Evolutionary conservation across 345 rosid species (phyloP), one percentile per base, ranked within the genome.

Genomic region (Brassica incana): DNA sequence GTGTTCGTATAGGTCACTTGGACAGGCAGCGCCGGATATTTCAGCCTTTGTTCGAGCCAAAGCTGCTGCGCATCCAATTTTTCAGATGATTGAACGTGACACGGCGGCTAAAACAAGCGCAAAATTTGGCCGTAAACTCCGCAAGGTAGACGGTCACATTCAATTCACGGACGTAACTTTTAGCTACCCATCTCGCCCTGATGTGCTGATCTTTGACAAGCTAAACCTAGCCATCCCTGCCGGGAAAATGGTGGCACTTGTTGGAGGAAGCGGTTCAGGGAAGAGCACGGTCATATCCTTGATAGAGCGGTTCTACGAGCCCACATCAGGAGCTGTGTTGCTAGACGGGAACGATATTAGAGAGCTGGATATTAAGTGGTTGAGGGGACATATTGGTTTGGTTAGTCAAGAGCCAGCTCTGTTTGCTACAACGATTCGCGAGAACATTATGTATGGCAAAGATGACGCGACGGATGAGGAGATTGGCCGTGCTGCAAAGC

Each of bases 401-500:
- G 99, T 95, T 78, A 93, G 90, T 78, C 97, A 95, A 80, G 99
- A 95, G 78, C 98, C 98, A 20, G 96, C 98, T 15, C 87, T 95
- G 58, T 95, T 95, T 9, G 97, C 99, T 0, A 87, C 97, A 10
- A 87, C 84, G 1, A 95, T 93, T 50, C 85, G 90, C 43, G 96
- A 95, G 80, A 95, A 95, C 73, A 93, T 95, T 79, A 87, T 93
- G 3, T 95, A 95, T 59, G 98, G 99, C 16, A 95, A 93, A 82
- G 90, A 87, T 8, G 88, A 85, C 75, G 99, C 99, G 29, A 89
- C 91, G 0, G 48, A 75, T 23, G 94, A 88, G 50, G 98, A 95
- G 72, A 81, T 95, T 78, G 69, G 60, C 0, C 87, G 87, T 52
- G 98, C 99, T 0, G 97, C 99, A n/a, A 93, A 91, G 67, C 94